A percentile compares a stretch with the other conserved stretches of the same genome.
Evolutionary conservation across 2,329 filamentous ascomycete genomes (phyloP).

Genomic region (Colletotrichum kahawae): DNA sequence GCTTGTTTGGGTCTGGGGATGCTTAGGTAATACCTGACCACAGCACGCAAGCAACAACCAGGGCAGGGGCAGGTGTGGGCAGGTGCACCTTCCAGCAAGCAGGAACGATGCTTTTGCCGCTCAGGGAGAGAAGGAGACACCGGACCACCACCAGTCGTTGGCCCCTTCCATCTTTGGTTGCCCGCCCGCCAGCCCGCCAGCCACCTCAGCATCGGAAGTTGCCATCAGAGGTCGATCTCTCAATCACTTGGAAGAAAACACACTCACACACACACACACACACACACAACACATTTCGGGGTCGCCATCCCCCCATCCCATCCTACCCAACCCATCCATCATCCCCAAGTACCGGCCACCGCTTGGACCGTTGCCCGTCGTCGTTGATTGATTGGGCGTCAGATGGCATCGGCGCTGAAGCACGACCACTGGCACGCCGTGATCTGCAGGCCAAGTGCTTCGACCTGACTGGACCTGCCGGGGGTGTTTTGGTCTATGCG

Average conservation of each 20-base stretch:
- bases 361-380: background rate
- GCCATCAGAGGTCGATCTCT: background rate
- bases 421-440: constrained; percentile 15
- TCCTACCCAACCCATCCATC: background rate
- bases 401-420: background rate
- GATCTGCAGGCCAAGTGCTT: constrained; percentile 13
- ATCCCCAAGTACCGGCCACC: background rate
- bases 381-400: constrained; percentile 11
- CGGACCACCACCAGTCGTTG: background rate
- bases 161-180: background rate
- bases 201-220: background rate
- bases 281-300: background rate
- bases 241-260: background rate
- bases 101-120: background rate
- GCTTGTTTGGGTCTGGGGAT: background rate
- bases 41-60: background rate
- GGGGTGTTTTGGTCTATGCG: background rate
- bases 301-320: background rate
- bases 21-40: background rate
- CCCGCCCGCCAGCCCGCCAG: background rate
- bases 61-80: background rate
- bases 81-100: too few relatives aligned
- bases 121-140: background rate
- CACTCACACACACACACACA: background rate
- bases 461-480: constrained; percentile 3